A percentile compares a stretch with the other conserved stretches of the same genome.
These are phyloP conservation scores for Simplicillium sp. DNA, from an alignment of 2,329 filamentous ascomycete genomes.

Conservation along the genomic window DNA sequence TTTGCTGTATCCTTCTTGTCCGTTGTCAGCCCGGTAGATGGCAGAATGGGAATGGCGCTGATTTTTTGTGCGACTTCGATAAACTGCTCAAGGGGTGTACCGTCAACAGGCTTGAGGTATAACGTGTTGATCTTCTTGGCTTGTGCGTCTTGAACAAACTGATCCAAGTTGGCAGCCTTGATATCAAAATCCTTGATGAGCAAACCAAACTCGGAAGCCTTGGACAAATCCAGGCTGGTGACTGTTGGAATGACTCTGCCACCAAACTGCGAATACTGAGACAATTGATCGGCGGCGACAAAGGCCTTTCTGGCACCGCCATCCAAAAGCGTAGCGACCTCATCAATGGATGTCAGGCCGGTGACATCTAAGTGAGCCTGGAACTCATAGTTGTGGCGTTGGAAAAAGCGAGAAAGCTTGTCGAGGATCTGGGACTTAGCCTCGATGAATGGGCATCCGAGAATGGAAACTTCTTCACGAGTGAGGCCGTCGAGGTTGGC, in stretches of 20 bases:
- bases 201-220: conserved; percentile 38
- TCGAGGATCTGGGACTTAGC: conserved; percentile 38
- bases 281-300: conserved; percentile 61
- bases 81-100: conserved; percentile 34
- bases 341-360: conserved; percentile 55
- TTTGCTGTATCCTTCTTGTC: conserved; percentile 50
- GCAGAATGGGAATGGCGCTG: conserved; percentile 62
- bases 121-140: conserved; percentile 35
- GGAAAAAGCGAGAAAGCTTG: conserved; percentile 36
- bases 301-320: conserved; percentile 79
- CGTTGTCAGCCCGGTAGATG: conserved; percentile 60
- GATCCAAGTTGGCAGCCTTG: conserved; percentile 25
- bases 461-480: conserved; percentile 46
- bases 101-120: conserved; percentile 41
- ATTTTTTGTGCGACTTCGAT: conserved; percentile 37
- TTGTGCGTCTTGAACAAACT: conserved; percentile 35
- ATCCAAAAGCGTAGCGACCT: conserved; percentile 74
- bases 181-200: conserved; percentile 44
- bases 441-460: conserved; percentile 50
- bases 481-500: conserved; percentile 42
- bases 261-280: conserved; percentile 44
- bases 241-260: conserved; percentile 45
- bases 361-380: conserved; percentile 71
- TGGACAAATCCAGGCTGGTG: conserved; percentile 33
- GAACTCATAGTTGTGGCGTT: conserved; percentile 39